These are phyloP conservation scores for Akanthomyces uredinophilus DNA, from an alignment of 2,329 filamentous ascomycete genomes.

Conservation along the genomic window DNA sequence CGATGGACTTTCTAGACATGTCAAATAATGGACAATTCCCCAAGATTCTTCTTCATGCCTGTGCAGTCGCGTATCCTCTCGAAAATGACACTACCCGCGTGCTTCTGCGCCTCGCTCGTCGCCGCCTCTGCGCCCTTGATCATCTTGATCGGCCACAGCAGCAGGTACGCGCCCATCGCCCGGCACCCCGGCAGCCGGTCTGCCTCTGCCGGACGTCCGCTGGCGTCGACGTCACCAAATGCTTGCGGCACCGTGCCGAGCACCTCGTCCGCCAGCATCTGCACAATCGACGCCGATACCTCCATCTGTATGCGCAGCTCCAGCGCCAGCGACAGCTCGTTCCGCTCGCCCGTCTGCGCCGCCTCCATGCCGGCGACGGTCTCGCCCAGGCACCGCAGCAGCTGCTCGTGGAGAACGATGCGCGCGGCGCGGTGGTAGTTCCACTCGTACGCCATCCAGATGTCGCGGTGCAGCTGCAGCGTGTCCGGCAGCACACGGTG, in stretches of 20 bases:
- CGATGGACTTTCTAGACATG: background rate
- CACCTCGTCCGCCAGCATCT: slow-evolving; percentile 27
- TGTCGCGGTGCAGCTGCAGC: slow-evolving; percentile 32
- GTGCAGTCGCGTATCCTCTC: slow-evolving; percentile 35
- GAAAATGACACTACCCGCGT: slow-evolving; percentile 25
- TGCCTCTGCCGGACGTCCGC: background rate
- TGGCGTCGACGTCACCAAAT: slow-evolving; percentile 28
- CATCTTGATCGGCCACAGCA: slow-evolving; percentile 35
- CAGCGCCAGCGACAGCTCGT: background rate
- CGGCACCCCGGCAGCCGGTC: slow-evolving; percentile 26
- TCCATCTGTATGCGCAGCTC: background rate
- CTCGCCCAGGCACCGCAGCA: slow-evolving; percentile 25
- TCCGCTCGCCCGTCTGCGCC: too few relatives aligned
- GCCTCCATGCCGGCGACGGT: background rate
- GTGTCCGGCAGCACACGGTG: slow-evolving; percentile 19
- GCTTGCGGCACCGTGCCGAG: slow-evolving; percentile 33
- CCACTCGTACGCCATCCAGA: slow-evolving; percentile 39
- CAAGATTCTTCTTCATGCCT: slow-evolving; percentile 32
- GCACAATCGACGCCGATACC: slow-evolving; percentile 23
- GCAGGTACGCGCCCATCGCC: slow-evolving; percentile 32
- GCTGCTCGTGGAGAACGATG: slow-evolving; percentile 32
- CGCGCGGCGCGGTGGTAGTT: slow-evolving; percentile 35
- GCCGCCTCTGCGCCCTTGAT: slow-evolving; percentile 23
- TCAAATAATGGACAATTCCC: slow-evolving; percentile 23
- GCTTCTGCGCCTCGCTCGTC: slow-evolving; percentile 26